Evolutionary conservation across 768 basidiomycete genomes (phyloP), one percentile per base, ranked within the genome.

Genomic region (Phylloporus sp.): DNA sequence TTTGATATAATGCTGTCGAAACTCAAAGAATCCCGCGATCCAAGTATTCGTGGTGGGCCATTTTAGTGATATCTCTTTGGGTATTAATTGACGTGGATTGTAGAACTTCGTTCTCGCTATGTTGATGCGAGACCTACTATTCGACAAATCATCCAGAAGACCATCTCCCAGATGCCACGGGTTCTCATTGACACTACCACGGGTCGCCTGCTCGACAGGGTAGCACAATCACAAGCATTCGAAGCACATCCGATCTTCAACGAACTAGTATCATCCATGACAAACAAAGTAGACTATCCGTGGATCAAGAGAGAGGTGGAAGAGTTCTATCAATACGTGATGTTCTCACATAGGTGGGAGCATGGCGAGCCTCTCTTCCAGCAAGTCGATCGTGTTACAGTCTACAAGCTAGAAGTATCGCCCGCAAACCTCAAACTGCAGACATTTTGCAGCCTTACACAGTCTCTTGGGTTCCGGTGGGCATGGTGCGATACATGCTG

Each of bases 331-430:
- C 36, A 29, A 52, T 52, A 52, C 22, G 35, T 42, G 5, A 46
- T 52, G 50, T 34, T 52, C 18, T 52, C 50, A n/a, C 40, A 35
- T 28, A n/a, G 7, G 26, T 43, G 52, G 47, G 26, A 36, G 34
- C 18, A 43, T 4, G 27, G 22, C 5, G 39, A 53, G 13, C 34
- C 52, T 5, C 8, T 43, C 8, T 47, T 42, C 32, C 31, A 47
- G 24, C 7, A n/a, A 8, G 42, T 47, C 26, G 23, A 29, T 13
- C 24, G 20, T 16, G 20, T 2, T 5, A 16, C 45, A 34, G 18
- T 46, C n/a, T n/a, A n/a, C n/a, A n/a, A n/a, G n/a, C n/a, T n/a
- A n/a, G n/a, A n/a, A n/a, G n/a, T n/a, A n/a, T 48, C 24, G 0
- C 27, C 28, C 6, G 9, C 31, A 28, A 49, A 24, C 42, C 18